Evolutionary conservation across 108 stramenopile species (phyloP).

Genomic region (Epithemia pelagica): DNA sequence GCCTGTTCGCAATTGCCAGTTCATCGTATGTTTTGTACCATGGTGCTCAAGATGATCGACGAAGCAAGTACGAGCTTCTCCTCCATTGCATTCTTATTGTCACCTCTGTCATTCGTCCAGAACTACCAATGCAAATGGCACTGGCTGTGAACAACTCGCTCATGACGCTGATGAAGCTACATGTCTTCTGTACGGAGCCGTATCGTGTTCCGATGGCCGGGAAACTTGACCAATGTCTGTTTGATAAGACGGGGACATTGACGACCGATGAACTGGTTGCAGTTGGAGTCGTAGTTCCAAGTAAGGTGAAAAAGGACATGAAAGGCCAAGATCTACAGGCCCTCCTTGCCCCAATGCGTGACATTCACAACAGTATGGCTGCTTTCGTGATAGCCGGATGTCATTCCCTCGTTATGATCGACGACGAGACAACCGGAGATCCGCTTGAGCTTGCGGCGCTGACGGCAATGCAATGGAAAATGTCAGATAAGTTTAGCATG

Average conservation of each 20-base stretch:
- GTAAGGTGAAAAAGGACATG: conserved; percentile 23
- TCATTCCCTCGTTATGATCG: conserved; percentile 80
- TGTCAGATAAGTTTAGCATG: conserved; percentile 45
- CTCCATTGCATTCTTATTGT: conserved; percentile 94
- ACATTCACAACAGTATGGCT: conserved; percentile 52
- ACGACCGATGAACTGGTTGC: conserved; percentile 97
- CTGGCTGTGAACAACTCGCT: conserved; percentile 94
- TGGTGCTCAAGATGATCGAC: conserved; percentile 79
- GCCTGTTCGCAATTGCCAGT: conserved; percentile 90
- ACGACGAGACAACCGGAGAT: conserved; percentile 87
- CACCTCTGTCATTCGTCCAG: conserved; percentile 94
- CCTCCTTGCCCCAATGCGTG: conserved; percentile 69
- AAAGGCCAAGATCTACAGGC: conserved; percentile 21
- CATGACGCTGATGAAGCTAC: conserved; percentile 95
- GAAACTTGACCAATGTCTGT: conserved; percentile 90
- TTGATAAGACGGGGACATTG: conserved; percentile 97
- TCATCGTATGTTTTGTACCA: conserved; percentile 91
- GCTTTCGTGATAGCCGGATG: conserved; percentile 86
- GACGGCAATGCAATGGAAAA: conserved; percentile 77
- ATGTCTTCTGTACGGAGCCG: conserved; percentile 95
- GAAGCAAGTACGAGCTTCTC: conserved; percentile 87
- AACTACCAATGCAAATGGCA: conserved; percentile 98
- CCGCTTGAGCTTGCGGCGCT: conserved; percentile 84
- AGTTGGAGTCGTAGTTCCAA: conserved; percentile 72
- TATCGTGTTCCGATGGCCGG: conserved; percentile 95